Evolutionary conservation across 768 basidiomycete genomes (phyloP).

Genomic region (Xerocomus brunneocitrinus): DNA sequence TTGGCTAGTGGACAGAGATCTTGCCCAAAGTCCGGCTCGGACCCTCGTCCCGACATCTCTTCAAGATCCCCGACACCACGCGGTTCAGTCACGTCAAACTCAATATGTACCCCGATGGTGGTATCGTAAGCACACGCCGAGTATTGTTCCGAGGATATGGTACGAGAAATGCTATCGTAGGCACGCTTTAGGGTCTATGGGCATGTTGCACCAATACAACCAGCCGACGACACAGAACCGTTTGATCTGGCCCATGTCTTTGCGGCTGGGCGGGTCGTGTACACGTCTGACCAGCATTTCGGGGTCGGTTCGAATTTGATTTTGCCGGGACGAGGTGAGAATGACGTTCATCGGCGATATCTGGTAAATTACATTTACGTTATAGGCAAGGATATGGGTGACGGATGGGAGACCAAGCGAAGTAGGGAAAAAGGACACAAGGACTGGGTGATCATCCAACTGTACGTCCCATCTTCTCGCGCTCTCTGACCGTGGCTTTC

Average conservation of each 20-base stretch:
- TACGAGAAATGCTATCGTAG: slow-evolving; percentile 35
- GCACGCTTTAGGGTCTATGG: slow-evolving; percentile 94
- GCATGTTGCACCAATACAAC: slow-evolving; percentile 60
- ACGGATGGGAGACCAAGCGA: slow-evolving; percentile 97
- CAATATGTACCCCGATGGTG: slow-evolving; percentile 95
- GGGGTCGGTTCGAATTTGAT: slow-evolving; percentile 89
- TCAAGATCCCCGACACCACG: slow-evolving; percentile 55
- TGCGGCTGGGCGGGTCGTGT: slow-evolving; percentile 79
- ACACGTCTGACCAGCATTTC: slow-evolving; percentile 91
- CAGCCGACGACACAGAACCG: slow-evolving; percentile 39
- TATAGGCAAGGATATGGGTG: slow-evolving; percentile 84
- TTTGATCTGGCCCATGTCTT: slow-evolving; percentile 92
- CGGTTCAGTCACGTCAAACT: slow-evolving; percentile 80
- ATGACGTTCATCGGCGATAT: not conserved
- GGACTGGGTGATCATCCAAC: slow-evolving; percentile 87
- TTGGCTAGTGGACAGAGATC: slow-evolving; percentile 69
- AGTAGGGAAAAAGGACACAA: slow-evolving; percentile 75
- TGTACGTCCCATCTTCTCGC: slow-evolving; percentile 44
- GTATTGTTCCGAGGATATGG: not conserved
- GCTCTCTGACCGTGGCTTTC: not conserved
- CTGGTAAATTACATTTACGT: not conserved
- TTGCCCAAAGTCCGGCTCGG: slow-evolving; percentile 73
- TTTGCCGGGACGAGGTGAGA: slow-evolving; percentile 75
- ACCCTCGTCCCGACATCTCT: slow-evolving; percentile 85
- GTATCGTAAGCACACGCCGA: slow-evolving; percentile 55